phyloP scores from a whole-genome alignment of 331 rosid genomes.

The Rosa hybrid region DNA sequence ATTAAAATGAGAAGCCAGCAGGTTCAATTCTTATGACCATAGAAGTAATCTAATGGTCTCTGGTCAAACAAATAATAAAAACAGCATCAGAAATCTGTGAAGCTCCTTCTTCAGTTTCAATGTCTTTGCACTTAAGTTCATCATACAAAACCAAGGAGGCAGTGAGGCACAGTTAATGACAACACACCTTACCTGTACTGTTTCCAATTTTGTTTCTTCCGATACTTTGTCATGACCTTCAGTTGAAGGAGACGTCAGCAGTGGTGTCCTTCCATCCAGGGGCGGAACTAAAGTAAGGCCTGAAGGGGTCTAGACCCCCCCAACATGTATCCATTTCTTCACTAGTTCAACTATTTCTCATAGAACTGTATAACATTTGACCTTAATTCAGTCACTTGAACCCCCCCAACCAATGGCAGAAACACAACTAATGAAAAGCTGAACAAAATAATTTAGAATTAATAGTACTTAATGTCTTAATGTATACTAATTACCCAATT shows the following conservation, averaged over 20 bases:
- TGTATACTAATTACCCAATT: no score
- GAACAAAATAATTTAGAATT: no score
- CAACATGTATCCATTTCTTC: no score
- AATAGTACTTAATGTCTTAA: no score
- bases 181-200: slow-evolving; percentile 63
- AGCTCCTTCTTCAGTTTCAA: background rate
- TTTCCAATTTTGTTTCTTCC: slow-evolving; percentile 58
- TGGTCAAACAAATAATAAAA: background rate
- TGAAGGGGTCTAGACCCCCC: no score
- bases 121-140: background rate
- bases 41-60: background rate
- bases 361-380: no score
- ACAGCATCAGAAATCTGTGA: background rate
- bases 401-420: no score
- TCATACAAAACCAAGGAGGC: background rate
- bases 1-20: background rate
- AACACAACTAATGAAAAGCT: no score
- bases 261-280: slow-evolving; percentile 50
- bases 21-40: background rate
- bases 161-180: background rate
- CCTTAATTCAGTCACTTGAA: no score
- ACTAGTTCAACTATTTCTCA: no score
- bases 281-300: no score
- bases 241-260: slow-evolving; percentile 47
- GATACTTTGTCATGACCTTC: slow-evolving; percentile 45